These are phyloP conservation scores for Cryptosporidium ubiquitum DNA, from an alignment of 169 alveolate species.

Conservation along the genomic window DNA sequence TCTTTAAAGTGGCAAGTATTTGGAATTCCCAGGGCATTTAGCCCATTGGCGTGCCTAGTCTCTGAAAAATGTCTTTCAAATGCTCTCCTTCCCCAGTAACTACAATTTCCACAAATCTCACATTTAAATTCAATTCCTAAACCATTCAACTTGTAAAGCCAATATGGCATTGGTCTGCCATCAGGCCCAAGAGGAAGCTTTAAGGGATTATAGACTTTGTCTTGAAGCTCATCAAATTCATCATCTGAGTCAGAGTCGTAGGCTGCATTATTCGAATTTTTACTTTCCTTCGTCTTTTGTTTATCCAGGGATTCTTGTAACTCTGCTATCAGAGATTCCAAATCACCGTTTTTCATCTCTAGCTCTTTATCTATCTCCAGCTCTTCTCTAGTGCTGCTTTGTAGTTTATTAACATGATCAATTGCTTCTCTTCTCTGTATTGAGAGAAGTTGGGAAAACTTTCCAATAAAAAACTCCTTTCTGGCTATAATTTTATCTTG, in stretches of 20 bases:
- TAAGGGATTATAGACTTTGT: slow-evolving; percentile 94
- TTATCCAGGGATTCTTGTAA: neutral
- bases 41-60: slow-evolving; percentile 99
- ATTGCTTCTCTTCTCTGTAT: slow-evolving; percentile 88
- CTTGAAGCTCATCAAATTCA: slow-evolving; percentile 88
- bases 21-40: slow-evolving; percentile 99
- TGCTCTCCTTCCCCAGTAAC: slow-evolving; percentile 99
- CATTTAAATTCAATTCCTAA: slow-evolving; percentile 97
- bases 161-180: slow-evolving; percentile 99
- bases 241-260: slow-evolving; percentile 75
- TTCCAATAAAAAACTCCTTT: slow-evolving; percentile 85
- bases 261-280: slow-evolving; percentile 39
- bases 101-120: slow-evolving; percentile 98
- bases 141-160: slow-evolving; percentile 99
- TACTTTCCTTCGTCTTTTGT: slow-evolving; percentile 12
- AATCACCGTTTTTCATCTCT: slow-evolving; percentile 57
- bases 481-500: slow-evolving; percentile 85
- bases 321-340: slow-evolving; percentile 63
- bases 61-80: slow-evolving; percentile 98
- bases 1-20: slow-evolving; percentile 98
- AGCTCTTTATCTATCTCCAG: slow-evolving; percentile 80
- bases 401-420: slow-evolving; percentile 87
- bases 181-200: slow-evolving; percentile 99
- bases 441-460: slow-evolving; percentile 85
- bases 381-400: slow-evolving; percentile 85